Evolutionary conservation across 345 rosid species (phyloP).

Genomic region (Eutrema japonicum): DNA sequence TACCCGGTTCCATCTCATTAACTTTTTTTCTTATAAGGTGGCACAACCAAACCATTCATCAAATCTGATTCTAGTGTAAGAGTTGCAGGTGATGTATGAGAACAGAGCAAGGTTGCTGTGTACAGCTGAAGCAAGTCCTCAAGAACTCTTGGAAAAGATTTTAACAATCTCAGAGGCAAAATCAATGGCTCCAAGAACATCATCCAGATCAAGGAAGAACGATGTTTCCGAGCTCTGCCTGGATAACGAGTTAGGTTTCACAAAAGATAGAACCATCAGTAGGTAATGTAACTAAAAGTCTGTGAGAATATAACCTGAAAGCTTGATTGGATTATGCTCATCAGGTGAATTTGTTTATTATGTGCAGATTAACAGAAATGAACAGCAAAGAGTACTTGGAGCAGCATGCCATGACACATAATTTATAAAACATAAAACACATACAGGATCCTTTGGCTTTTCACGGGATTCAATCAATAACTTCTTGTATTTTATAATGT

Average conservation of each 20-base stretch:
- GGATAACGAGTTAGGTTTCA: constrained; percentile 95
- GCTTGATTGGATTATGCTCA: background rate
- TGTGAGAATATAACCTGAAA: background rate
- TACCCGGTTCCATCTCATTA: constrained; percentile 5
- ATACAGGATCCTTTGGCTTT: constrained; percentile 3
- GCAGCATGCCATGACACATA: constrained; percentile 53
- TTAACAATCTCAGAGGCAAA: constrained; percentile 81
- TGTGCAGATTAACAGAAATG: constrained; percentile 87
- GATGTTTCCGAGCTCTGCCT: constrained; percentile 86
- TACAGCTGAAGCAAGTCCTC: constrained; percentile 84
- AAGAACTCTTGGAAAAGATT: constrained; percentile 67
- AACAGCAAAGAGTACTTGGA: constrained; percentile 94
- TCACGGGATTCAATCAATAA: constrained; percentile 1
- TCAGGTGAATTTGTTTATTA: constrained; percentile 1
- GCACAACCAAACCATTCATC: constrained; percentile 6
- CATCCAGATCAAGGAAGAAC: constrained; percentile 77
- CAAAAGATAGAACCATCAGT: constrained; percentile 95
- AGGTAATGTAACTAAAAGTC: constrained; percentile 52
- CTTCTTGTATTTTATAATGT: constrained; percentile 31
- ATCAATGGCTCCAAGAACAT: constrained; percentile 76
- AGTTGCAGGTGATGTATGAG: constrained; percentile 91
- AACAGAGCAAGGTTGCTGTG: constrained; percentile 80
- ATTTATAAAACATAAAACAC: constrained; percentile 12
- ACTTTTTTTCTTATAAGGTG: background rate
- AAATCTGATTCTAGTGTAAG: constrained; percentile 13